phyloP scores from a whole-genome alignment of 2,329 filamentous ascomycete genomes.

The Aspergillus sp. region DNA sequence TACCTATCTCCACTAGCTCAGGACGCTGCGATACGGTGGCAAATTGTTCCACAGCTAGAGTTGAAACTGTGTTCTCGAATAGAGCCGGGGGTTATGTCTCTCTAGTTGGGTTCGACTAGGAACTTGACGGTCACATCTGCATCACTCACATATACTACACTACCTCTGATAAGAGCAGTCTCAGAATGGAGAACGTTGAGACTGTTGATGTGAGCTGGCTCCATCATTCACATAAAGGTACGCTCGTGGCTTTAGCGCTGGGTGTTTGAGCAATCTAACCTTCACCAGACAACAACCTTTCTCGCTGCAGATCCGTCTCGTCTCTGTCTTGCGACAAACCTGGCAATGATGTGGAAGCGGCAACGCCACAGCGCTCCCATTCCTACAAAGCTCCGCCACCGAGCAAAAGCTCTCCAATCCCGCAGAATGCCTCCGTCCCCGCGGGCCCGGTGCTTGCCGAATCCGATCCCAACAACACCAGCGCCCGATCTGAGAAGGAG shows the following conservation, averaged over 20 bases:
- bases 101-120: neutral
- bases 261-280: conserved; percentile 1
- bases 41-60: neutral
- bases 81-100: conserved; percentile 5
- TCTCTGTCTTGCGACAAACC: conserved; percentile 32
- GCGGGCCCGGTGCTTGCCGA: conserved; percentile 14
- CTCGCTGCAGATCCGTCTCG: conserved; percentile 37
- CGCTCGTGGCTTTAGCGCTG: conserved; percentile 12
- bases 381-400: conserved; percentile 25
- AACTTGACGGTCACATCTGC: neutral
- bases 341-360: conserved; percentile 22
- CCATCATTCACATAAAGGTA: conserved; percentile 80
- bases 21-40: neutral
- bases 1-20: neutral
- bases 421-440: conserved; percentile 15
- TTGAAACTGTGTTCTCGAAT: neutral
- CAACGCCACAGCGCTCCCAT: conserved; percentile 16
- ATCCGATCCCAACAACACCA: conserved; percentile 17
- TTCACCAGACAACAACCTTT: conserved; percentile 30
- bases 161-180: neutral
- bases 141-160: neutral
- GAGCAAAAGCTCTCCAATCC: conserved; percentile 21
- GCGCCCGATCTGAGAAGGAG: conserved; percentile 19
- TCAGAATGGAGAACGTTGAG: conserved; percentile 74
- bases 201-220: conserved; percentile 90